Percentiles rank a stretch among this genome's conserved stretches.
phyloP scores from a whole-genome alignment of 2,329 filamentous ascomycete genomes.

The Nemania bipapillata region DNA sequence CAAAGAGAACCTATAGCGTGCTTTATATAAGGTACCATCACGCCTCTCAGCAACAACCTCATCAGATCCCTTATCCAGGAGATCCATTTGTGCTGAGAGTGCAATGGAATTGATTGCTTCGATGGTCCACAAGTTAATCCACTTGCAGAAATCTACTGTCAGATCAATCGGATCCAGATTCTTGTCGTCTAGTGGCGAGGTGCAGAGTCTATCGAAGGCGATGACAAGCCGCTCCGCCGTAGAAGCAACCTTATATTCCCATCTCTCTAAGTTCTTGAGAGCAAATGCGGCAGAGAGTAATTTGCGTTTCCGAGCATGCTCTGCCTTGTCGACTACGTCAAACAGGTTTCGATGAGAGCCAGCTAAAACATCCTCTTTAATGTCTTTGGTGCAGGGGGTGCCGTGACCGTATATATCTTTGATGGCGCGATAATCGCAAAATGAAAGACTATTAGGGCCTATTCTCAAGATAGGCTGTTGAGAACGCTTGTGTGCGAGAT shows the following conservation, averaged over 20 bases:
- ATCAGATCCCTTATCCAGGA: constrained; percentile 1
- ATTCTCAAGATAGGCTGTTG: constrained; percentile 15
- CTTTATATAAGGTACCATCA: background rate
- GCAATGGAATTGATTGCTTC: constrained; percentile 58
- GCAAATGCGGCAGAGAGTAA: constrained; percentile 64
- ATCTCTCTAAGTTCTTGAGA: constrained; percentile 64
- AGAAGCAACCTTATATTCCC: constrained; percentile 66
- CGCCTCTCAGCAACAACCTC: constrained; percentile 1
- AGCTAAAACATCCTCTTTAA: background rate
- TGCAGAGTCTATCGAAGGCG: constrained; percentile 32
- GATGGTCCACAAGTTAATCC: constrained; percentile 66
- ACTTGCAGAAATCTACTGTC: constrained; percentile 62
- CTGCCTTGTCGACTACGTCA: constrained; percentile 38
- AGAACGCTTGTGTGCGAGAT: background rate
- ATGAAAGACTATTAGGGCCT: constrained; percentile 8
- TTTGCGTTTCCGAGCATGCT: constrained; percentile 64
- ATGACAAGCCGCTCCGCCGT: constrained; percentile 52
- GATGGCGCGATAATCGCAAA: constrained; percentile 7
- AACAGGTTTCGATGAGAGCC: constrained; percentile 6
- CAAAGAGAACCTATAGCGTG: constrained; percentile 8
- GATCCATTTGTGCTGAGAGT: background rate
- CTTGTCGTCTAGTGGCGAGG: constrained; percentile 39
- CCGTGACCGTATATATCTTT: constrained; percentile 12
- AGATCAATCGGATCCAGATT: constrained; percentile 50
- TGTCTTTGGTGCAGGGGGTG: constrained; percentile 10